Percentiles rank a stretch among this genome's conserved stretches.
Evolutionary conservation across 768 basidiomycete species (phyloP).

Genomic region (Suillus clintonianus): DNA sequence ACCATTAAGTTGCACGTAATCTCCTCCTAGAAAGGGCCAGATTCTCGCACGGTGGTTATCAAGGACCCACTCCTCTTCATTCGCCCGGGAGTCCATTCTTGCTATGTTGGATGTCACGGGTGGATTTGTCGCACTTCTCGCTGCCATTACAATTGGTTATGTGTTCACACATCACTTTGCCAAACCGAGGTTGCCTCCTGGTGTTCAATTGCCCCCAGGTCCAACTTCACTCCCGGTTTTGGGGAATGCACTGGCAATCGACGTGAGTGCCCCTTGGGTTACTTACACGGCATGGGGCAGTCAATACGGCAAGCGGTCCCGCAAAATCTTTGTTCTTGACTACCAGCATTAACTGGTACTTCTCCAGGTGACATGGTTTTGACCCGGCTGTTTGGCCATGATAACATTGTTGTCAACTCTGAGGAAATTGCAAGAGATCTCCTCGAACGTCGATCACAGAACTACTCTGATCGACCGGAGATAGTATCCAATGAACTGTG

Average conservation of each 20-base stretch:
- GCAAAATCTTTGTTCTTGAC: background rate
- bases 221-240: conserved; percentile 47
- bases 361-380: conserved; percentile 5
- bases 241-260: conserved; percentile 51
- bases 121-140: background rate
- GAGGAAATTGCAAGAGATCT: conserved; percentile 12
- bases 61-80: no score
- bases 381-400: conserved; percentile 3
- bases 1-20: no score
- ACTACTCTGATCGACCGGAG: conserved; percentile 11
- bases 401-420: conserved; percentile 12
- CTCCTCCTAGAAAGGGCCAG: no score
- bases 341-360: background rate
- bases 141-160: background rate
- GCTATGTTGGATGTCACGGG: no score
- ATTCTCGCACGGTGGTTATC: no score
- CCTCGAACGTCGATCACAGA: conserved; percentile 10
- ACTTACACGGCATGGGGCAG: conserved; percentile 43
- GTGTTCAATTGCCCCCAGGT: conserved; percentile 40
- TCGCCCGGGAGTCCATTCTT: no score
- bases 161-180: background rate
- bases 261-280: conserved; percentile 38
- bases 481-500: conserved; percentile 1
- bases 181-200: background rate
- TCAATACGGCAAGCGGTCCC: conserved; percentile 35